Conservation (phyloP, 2,329 filamentous ascomycete genomes). For the Chrysoporthe puriensis region DNA sequence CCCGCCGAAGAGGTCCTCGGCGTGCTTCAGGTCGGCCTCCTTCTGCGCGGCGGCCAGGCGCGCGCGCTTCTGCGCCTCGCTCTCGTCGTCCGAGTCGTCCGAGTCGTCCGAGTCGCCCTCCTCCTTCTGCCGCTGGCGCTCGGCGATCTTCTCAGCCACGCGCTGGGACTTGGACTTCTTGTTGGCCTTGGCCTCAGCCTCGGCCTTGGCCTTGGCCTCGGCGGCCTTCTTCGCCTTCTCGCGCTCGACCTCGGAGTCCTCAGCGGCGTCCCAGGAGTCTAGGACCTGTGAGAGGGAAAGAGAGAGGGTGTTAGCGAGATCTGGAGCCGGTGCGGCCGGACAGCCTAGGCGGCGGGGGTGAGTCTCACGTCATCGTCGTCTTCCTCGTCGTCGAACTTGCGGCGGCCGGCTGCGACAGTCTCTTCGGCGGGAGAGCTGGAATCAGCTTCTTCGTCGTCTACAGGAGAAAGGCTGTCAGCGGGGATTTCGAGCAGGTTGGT, state of each 20-base stretch:
- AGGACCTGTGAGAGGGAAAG: slow-evolving; percentile 64
- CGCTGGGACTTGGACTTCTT: slow-evolving; percentile 90
- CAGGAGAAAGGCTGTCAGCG: slow-evolving; percentile 33
- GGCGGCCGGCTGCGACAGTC: slow-evolving; percentile 45
- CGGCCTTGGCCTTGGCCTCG: slow-evolving; percentile 86
- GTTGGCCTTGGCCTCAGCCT: slow-evolving; percentile 82
- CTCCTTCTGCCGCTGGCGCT: slow-evolving; percentile 56
- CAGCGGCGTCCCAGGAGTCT: slow-evolving; percentile 95
- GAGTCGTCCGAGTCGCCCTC: slow-evolving; percentile 60
- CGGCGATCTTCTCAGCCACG: slow-evolving; percentile 76
- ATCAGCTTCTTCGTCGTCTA: slow-evolving; percentile 44
- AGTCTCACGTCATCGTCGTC: slow-evolving; percentile 75
- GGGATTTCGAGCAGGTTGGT: not conserved
- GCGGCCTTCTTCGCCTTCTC: slow-evolving; percentile 90
- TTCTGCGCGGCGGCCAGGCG: slow-evolving; percentile 80
- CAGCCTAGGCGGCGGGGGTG: slow-evolving; percentile 19
- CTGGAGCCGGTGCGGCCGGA: slow-evolving; percentile 1
- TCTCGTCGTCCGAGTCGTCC: slow-evolving; percentile 75
- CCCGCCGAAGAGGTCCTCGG: slow-evolving; percentile 84
- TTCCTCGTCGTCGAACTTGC: slow-evolving; percentile 93
- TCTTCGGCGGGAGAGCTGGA: slow-evolving; percentile 39
- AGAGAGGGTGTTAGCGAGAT: slow-evolving; percentile 14
- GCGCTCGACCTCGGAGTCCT: slow-evolving; percentile 95
- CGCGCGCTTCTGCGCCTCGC: slow-evolving; percentile 71
- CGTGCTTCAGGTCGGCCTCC: slow-evolving; percentile 86